These are phyloP conservation scores for Cryphonectria carpinicola DNA, from an alignment of 2,329 filamentous ascomycete genomes.

Conservation along the genomic window DNA sequence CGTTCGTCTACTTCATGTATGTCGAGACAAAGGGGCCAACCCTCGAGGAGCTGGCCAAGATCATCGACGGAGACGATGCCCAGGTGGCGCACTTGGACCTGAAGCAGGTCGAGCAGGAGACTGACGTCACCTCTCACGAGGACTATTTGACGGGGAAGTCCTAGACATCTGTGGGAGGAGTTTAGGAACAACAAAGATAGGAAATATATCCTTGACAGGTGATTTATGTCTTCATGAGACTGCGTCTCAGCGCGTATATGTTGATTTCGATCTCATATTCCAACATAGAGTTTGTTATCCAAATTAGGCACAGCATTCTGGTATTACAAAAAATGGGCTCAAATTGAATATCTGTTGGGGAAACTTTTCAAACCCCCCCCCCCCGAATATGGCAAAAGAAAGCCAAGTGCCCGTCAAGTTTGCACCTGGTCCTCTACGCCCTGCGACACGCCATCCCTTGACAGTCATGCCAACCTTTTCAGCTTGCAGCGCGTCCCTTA, in stretches of 20 bases:
- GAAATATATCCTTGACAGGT: neutral
- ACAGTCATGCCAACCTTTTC: neutral
- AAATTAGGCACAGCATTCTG: neutral
- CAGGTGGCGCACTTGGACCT: constrained; percentile 51
- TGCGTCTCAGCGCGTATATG: neutral
- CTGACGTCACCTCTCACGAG: constrained; percentile 31
- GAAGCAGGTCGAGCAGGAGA: constrained; percentile 50
- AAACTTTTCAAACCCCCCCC: too few relatives aligned
- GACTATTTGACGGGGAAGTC: constrained; percentile 22
- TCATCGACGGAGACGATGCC: constrained; percentile 66
- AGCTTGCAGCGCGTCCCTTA: constrained; percentile 5
- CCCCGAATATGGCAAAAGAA: neutral
- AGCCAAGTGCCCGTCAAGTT: neutral
- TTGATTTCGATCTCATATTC: neutral
- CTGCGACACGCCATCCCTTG: neutral
- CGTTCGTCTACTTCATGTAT: constrained; percentile 59
- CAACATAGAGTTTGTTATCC: neutral
- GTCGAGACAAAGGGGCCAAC: constrained; percentile 67
- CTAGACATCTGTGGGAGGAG: neutral
- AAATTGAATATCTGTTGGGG: too few relatives aligned
- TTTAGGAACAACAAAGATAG: neutral
- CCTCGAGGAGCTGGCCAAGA: constrained; percentile 68
- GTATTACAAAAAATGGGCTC: too few relatives aligned
- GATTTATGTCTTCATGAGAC: neutral
- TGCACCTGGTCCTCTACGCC: neutral